A percentile compares a stretch with the other conserved stretches of the same genome.
Conservation (phyloP, 2,329 filamentous ascomycete species). For the Sarocladium strictum region DNA sequence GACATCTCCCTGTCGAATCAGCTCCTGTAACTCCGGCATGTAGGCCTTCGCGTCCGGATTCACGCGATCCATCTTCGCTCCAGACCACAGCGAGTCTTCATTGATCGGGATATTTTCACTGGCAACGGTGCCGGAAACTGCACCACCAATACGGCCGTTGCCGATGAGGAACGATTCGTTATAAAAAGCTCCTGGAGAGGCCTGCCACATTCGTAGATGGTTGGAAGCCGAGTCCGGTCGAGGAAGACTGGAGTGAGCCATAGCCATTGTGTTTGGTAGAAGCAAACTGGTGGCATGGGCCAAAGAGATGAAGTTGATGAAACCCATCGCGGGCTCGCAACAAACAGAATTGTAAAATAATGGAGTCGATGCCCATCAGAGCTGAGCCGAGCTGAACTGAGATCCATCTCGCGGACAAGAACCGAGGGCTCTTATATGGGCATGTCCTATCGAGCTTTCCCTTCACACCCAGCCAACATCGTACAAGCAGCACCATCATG, state of each 20-base stretch:
- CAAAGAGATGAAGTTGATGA: not conserved
- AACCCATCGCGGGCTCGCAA: not conserved
- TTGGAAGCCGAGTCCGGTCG: not conserved
- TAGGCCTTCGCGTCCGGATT: constrained; percentile 23
- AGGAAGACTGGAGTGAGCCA: not conserved
- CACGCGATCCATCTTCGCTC: constrained; percentile 36
- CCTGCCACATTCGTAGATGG: not conserved
- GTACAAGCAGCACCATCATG: not conserved
- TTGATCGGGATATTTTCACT: constrained; percentile 37
- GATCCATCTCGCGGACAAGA: not conserved
- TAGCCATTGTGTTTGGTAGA: not conserved
- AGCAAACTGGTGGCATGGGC: not conserved
- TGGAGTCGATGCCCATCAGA: not conserved
- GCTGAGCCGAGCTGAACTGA: not conserved
- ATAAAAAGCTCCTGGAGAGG: constrained; percentile 14
- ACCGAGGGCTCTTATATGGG: not conserved
- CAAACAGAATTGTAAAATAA: not conserved
- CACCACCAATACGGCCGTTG: constrained; percentile 37
- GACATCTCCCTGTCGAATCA: constrained; percentile 19
- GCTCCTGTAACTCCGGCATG: constrained; percentile 15
- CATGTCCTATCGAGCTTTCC: not conserved
- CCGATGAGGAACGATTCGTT: constrained; percentile 38
- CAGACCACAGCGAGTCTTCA: constrained; percentile 43
- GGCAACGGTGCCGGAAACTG: constrained; percentile 36
- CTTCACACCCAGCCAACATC: not conserved